These are phyloP conservation scores for Orychophragmus violaceus DNA, from an alignment of 345 rosid species.

Conservation along the genomic window DNA sequence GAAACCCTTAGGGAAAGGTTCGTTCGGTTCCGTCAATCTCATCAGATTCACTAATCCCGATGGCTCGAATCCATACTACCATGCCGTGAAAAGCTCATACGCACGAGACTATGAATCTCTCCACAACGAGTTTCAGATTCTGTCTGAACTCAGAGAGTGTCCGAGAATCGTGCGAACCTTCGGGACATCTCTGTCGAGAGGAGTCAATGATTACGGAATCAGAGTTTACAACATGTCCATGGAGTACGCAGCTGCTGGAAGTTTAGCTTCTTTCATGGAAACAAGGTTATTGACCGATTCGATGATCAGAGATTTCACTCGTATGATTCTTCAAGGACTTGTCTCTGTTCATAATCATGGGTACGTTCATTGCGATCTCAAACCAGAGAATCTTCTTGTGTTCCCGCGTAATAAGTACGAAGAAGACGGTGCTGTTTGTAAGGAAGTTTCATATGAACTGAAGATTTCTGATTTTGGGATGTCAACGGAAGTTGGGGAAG, in stretches of 20 bases:
- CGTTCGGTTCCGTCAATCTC: slow-evolving; percentile 20
- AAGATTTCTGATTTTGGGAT: slow-evolving; percentile 7
- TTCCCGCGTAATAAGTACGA: neutral
- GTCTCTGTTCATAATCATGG: neutral
- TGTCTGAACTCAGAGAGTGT: neutral
- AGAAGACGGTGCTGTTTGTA: neutral
- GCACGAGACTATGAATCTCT: neutral
- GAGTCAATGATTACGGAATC: neutral
- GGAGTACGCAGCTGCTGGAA: slow-evolving; percentile 26
- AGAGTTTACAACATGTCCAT: slow-evolving; percentile 10
- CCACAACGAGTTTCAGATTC: neutral
- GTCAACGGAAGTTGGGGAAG: neutral
- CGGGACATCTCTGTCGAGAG: neutral
- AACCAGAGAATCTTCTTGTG: slow-evolving; percentile 1
- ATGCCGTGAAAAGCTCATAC: neutral
- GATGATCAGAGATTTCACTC: slow-evolving; percentile 13
- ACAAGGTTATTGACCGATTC: neutral
- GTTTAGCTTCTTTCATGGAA: neutral
- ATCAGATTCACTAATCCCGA: neutral
- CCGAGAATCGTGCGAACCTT: neutral
- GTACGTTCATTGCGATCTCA: slow-evolving; percentile 19
- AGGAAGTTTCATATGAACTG: neutral
- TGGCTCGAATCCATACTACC: neutral
- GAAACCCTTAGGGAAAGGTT: slow-evolving; percentile 6
- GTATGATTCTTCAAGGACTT: slow-evolving; percentile 22